Evolutionary conservation across 805 yeast genomes (phyloP).

Genomic region (Candida sakaeoensis): DNA sequence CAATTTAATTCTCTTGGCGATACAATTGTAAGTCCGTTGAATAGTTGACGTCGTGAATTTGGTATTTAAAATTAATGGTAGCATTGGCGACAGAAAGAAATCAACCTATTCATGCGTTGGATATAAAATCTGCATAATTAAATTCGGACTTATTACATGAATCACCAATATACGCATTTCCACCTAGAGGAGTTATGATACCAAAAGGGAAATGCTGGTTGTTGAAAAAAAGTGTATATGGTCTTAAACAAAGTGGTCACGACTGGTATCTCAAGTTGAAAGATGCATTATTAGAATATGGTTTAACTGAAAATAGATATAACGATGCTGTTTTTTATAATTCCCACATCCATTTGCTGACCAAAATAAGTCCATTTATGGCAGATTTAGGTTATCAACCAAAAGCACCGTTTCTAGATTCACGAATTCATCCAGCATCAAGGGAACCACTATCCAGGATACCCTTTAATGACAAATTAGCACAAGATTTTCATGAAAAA

Average conservation of each 20-base stretch:
- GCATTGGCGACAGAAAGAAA: background rate
- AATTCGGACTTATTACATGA: background rate
- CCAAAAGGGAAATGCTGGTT: background rate
- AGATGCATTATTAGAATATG: background rate
- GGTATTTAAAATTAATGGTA: conserved; percentile 9
- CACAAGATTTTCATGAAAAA: background rate
- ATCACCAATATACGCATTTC: background rate
- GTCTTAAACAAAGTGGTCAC: background rate
- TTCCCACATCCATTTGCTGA: background rate
- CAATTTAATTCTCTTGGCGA: conserved; percentile 4
- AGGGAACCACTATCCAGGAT: background rate
- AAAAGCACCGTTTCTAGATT: background rate
- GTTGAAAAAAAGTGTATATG: background rate
- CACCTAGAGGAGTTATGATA: background rate
- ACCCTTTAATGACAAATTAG: background rate
- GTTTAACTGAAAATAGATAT: too few relatives aligned
- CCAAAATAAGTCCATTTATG: background rate
- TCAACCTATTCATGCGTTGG: conserved; percentile 1
- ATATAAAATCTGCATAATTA: background rate
- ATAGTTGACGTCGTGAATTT: conserved; percentile 13
- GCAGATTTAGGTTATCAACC: background rate
- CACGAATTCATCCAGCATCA: background rate
- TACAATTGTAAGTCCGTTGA: conserved; percentile 13
- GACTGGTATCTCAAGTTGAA: background rate
- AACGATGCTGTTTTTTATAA: too few relatives aligned